Evolutionary conservation across 129 eudicot species (phyloP), one percentile per base, ranked within the genome.

Genomic region (Silybum marianum): DNA sequence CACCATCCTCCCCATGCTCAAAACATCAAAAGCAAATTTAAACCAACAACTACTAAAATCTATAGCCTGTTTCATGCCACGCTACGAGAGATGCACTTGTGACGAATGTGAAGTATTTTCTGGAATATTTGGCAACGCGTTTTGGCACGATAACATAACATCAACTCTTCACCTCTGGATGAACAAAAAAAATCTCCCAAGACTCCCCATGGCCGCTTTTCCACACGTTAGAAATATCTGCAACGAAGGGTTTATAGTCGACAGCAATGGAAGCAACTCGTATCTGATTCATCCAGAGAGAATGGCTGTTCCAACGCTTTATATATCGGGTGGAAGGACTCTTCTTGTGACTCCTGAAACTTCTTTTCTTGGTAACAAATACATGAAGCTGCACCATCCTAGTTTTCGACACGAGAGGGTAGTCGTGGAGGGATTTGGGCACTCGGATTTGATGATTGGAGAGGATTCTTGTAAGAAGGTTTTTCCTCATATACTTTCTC

Each of bases 21-120:
- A 81, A 54, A 75, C 87, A 65, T 12, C 80, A 24, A 51, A 86
- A 71, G 22, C 83, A 28, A 88, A 28, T 39, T 26, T 51, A 14
- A 42, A 80, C 0, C 88, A 88, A 21, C 48, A 71, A 10, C 74
- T 88, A 34, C 78, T 88, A 16, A 88, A 84, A 80, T 79, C 81
- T 13, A 24, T 88, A 71, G 91, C 89, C 34, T 83, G 89, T 30
- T 42, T 82, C 18, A 79, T 88, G 2, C 91, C 91, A 69, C 88
- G 91, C 39, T 68, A 79, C 12, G 87, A 88, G 70, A 88, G 89
- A 82, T 88, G 91, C 83, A 75, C 30, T 5, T 79, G 85, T 24
- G 91, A 88, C 23, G 91, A 88, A 82, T 88, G 91, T 79, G 91
- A 85, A 28, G 83, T 88, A 7, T 85, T 88, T 51, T 88, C 91